A percentile compares a stretch with the other conserved stretches of the same genome.
Conservation (phyloP, 768 basidiomycete genomes). For the Boletellus ananas region DNA sequence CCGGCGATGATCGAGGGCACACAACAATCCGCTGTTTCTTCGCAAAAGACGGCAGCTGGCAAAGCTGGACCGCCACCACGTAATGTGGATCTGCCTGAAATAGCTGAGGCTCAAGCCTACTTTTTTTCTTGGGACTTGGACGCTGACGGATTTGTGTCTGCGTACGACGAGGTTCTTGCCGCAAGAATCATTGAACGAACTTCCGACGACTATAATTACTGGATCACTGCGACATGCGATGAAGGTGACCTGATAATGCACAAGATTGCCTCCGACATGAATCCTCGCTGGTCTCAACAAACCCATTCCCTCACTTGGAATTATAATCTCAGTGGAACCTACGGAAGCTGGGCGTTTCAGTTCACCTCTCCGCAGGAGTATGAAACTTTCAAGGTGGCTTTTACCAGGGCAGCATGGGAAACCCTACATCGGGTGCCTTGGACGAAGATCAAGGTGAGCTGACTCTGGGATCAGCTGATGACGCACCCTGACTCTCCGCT, state of each 20-base stretch:
- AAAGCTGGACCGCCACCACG: slow-evolving; percentile 20
- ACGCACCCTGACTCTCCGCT: slow-evolving; percentile 1
- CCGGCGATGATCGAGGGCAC: slow-evolving; percentile 2
- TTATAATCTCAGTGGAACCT: slow-evolving; percentile 50
- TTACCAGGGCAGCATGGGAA: slow-evolving; percentile 79
- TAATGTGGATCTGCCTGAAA: slow-evolving; percentile 16
- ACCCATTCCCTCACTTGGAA: slow-evolving; percentile 88
- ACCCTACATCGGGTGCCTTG: slow-evolving; percentile 67
- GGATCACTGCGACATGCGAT: slow-evolving; percentile 51
- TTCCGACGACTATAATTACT: slow-evolving; percentile 50
- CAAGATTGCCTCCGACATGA: slow-evolving; percentile 63
- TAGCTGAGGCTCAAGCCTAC: slow-evolving; percentile 46
- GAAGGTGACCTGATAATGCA: slow-evolving; percentile 56
- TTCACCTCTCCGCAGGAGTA: slow-evolving; percentile 60
- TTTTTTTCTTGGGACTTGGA: slow-evolving; percentile 62
- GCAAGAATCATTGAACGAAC: slow-evolving; percentile 51
- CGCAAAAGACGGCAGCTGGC: slow-evolving; percentile 11
- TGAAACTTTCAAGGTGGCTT: slow-evolving; percentile 53
- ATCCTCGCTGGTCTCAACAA: slow-evolving; percentile 59
- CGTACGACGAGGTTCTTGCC: slow-evolving; percentile 48
- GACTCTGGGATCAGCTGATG: not conserved
- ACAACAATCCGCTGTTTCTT: slow-evolving; percentile 9
- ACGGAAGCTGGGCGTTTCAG: slow-evolving; percentile 80
- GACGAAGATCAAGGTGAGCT: slow-evolving; percentile 72
- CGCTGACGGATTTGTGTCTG: slow-evolving; percentile 41